Percentiles rank a stretch among this genome's conserved stretches.
Conservation (phyloP, 345 rosid species). For the Clausena lansium region DNA sequence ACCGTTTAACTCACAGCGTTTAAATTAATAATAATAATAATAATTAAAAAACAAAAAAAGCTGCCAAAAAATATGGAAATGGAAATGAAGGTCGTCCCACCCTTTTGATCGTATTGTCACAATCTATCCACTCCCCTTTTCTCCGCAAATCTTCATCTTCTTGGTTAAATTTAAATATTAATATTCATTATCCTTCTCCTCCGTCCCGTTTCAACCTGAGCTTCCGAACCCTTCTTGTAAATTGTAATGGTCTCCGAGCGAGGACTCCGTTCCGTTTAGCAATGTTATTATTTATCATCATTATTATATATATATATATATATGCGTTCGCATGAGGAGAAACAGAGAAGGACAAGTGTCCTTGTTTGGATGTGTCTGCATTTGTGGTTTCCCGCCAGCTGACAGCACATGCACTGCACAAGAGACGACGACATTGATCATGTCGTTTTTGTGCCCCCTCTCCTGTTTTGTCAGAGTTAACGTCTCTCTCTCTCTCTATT, state of each 20-base stretch:
- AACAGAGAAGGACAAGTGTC: neutral
- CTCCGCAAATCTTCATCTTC: constrained; percentile 26
- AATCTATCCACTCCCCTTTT: constrained; percentile 33
- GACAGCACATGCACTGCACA: constrained; percentile 14
- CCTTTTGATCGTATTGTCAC: constrained; percentile 34
- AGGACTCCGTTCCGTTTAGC: neutral
- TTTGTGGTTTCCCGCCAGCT: constrained; percentile 31
- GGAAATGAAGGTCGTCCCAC: constrained; percentile 36
- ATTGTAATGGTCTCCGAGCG: too few relatives aligned
- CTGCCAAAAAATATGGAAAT: constrained; percentile 36
- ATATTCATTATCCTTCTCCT: neutral
- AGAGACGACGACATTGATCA: neutral
- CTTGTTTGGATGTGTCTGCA: neutral
- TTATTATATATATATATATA: too few relatives aligned
- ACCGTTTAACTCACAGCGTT: neutral
- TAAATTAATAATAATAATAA: too few relatives aligned
- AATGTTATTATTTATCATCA: neutral
- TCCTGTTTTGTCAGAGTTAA: too few relatives aligned
- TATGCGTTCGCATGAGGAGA: neutral
- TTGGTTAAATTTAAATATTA: neutral
- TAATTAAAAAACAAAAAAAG: constrained; percentile 10
- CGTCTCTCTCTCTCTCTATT: constrained; percentile 7
- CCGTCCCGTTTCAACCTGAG: neutral
- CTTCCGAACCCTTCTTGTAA: too few relatives aligned
- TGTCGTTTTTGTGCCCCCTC: neutral